These are phyloP conservation scores for Brachypodium distachyon DNA, from an alignment of 202 grass and related monocot genomes.

Conservation along the genomic window DNA sequence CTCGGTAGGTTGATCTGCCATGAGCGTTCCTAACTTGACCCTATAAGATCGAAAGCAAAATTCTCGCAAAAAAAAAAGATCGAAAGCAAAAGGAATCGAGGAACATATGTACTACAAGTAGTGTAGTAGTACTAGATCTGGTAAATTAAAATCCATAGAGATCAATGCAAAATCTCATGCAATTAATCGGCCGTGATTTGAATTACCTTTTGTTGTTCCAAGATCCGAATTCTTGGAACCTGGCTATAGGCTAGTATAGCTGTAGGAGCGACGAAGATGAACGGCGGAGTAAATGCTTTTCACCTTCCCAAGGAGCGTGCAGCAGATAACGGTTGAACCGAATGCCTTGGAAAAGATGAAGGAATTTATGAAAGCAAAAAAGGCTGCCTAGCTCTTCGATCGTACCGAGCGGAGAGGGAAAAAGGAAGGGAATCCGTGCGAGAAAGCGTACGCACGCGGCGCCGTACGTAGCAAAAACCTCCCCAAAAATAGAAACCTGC, in stretches of 20 bases:
- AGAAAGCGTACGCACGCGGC: constrained; percentile 3
- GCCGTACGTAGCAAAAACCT: constrained; percentile 23
- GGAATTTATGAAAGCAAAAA: neutral
- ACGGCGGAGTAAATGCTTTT: neutral
- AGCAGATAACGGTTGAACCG: neutral
- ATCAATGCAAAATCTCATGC: neutral
- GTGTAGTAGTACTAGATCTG: constrained; percentile 17
- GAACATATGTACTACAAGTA: neutral
- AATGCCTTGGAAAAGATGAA: constrained; percentile 20
- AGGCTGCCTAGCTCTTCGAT: neutral
- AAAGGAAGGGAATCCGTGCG: constrained; percentile 31
- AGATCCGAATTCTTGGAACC: neutral
- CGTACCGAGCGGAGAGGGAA: neutral
- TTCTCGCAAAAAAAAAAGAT: no score
- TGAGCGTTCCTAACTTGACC: neutral
- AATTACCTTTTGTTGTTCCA: neutral
- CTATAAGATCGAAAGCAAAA: no score
- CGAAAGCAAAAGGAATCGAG: neutral
- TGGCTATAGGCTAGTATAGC: no score
- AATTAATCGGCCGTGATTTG: neutral
- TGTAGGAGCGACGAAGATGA: neutral
- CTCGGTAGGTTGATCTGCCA: neutral
- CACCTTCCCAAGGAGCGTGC: constrained; percentile 4
- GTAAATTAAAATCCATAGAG: neutral
- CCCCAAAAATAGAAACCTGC: constrained; percentile 22